Evolutionary conservation across 2,329 filamentous ascomycete species (phyloP).

Genomic region (Neofusicoccum parvum): DNA sequence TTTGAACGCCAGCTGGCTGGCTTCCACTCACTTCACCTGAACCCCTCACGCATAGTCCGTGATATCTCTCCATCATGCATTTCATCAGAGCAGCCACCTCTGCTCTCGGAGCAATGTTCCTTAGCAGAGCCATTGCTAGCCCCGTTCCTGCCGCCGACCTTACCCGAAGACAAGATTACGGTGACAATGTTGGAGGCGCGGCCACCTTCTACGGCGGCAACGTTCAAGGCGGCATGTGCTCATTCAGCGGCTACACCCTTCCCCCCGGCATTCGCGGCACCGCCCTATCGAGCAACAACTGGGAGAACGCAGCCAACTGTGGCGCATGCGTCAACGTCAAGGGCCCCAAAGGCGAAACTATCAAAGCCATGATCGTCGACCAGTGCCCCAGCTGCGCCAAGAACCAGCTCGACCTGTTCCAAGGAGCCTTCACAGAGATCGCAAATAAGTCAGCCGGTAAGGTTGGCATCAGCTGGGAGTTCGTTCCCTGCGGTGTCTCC

Average conservation of each 20-base stretch:
- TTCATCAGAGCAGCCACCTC: neutral
- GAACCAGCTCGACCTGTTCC: constrained; percentile 60
- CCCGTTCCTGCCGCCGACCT: neutral
- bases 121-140: neutral
- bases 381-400: constrained; percentile 59
- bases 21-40: neutral
- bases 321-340: constrained; percentile 65
- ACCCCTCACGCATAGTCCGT: neutral
- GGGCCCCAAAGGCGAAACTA: constrained; percentile 57
- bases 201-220: constrained; percentile 43
- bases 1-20: neutral
- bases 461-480: constrained; percentile 54
- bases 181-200: constrained; percentile 24
- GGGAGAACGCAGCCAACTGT: constrained; percentile 59
- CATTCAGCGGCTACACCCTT: constrained; percentile 64
- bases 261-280: constrained; percentile 62
- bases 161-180: neutral
- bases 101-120: neutral
- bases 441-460: constrained; percentile 49
- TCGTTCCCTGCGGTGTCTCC: constrained; percentile 55
- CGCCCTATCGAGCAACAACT: constrained; percentile 61
- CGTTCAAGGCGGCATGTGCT: constrained; percentile 62
- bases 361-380: constrained; percentile 67
- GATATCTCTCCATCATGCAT: neutral
- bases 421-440: constrained; percentile 52